phyloP scores from a whole-genome alignment of 306 rosid species.

The Dicorynia guianensis region DNA sequence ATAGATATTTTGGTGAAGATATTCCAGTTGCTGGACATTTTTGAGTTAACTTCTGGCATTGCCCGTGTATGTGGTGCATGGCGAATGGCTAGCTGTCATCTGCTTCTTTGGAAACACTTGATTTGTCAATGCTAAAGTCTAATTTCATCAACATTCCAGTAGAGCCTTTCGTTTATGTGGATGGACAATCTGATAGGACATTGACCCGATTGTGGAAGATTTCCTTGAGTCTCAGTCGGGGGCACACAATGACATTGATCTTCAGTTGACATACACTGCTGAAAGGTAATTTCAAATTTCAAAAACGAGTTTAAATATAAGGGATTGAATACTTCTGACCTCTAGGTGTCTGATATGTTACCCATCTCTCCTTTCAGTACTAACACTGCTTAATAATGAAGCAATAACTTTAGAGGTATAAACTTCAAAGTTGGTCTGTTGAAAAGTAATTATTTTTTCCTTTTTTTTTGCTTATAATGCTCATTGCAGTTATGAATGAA shows the following conservation, averaged over 20 bases:
- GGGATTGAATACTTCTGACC: background rate
- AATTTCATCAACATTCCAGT: conserved; percentile 76
- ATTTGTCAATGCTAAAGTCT: conserved; percentile 71
- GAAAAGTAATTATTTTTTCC: background rate
- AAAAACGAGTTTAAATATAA: background rate
- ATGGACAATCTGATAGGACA: conserved; percentile 61
- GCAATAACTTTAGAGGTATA: background rate
- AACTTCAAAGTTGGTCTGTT: background rate
- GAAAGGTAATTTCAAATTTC: conserved; percentile 68
- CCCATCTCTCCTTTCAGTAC: conserved; percentile 15
- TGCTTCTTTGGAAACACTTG: conserved; percentile 80
- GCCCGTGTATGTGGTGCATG: conserved; percentile 79
- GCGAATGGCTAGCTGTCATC: conserved; percentile 75
- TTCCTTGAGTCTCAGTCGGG: conserved; percentile 69
- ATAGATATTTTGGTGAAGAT: conserved; percentile 75
- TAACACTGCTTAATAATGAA: conserved; percentile 16
- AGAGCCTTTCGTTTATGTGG: conserved; percentile 81
- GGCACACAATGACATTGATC: conserved; percentile 59
- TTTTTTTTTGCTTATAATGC: background rate
- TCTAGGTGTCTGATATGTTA: conserved; percentile 29
- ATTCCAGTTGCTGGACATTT: conserved; percentile 67
- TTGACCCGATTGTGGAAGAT: conserved; percentile 67
- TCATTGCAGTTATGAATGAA: background rate
- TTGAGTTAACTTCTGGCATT: conserved; percentile 66
- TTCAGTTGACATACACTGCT: conserved; percentile 81